Conservation (phyloP, 140 eudicot species). For the Artemisia princeps region DNA sequence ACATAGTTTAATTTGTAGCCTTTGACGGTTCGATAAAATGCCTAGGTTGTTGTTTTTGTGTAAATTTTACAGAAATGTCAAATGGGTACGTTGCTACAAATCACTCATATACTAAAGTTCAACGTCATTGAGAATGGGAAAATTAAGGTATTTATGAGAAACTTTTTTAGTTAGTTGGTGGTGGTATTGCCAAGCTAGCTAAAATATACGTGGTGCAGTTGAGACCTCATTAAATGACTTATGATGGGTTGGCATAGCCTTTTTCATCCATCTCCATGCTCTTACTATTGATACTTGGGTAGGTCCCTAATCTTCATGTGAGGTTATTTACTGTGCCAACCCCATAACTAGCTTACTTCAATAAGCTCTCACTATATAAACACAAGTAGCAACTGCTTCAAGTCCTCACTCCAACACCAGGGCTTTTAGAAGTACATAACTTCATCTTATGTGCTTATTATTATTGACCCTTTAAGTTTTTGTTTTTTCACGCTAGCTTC, state of each 20-base stretch:
- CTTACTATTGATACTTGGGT: slow-evolving; percentile 1
- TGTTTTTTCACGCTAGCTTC: neutral
- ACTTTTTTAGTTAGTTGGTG: slow-evolving; percentile 33
- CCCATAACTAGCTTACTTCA: slow-evolving; percentile 1
- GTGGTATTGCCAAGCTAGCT: slow-evolving; percentile 24
- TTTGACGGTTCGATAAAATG: slow-evolving; percentile 11
- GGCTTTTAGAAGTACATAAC: slow-evolving; percentile 1
- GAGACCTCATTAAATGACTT: slow-evolving; percentile 51
- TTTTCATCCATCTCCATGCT: slow-evolving; percentile 6
- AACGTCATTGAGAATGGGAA: slow-evolving; percentile 5
- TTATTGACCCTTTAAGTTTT: slow-evolving; percentile 21
- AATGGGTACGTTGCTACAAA: slow-evolving; percentile 1
- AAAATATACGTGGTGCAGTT: slow-evolving; percentile 33
- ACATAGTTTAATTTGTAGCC: neutral
- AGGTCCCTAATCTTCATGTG: slow-evolving; percentile 47
- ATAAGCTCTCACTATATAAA: slow-evolving; percentile 4
- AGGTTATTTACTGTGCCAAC: slow-evolving; percentile 26
- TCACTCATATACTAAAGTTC: neutral
- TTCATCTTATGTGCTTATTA: slow-evolving; percentile 20
- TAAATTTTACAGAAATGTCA: neutral
- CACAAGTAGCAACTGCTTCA: neutral
- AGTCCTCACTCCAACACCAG: slow-evolving; percentile 26
- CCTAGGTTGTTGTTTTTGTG: neutral
- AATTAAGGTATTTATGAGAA: slow-evolving; percentile 27
- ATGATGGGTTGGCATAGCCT: slow-evolving; percentile 23